These are phyloP conservation scores for Gnaphalium uliginosum DNA, from an alignment of 129 eudicot species.

Conservation along the genomic window DNA sequence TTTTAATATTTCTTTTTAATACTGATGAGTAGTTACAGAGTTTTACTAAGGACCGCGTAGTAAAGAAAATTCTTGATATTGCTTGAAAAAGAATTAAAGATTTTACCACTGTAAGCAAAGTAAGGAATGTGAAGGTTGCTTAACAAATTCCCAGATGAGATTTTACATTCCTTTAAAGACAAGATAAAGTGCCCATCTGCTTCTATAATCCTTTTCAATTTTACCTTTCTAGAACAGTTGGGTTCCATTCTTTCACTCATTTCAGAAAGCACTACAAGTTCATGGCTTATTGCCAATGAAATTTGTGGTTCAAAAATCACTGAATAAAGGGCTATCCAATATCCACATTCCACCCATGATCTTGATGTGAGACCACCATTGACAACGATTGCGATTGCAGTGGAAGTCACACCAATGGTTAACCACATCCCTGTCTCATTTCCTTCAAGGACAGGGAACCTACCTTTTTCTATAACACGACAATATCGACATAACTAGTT, in stretches of 20 bases:
- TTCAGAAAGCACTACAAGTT: background rate
- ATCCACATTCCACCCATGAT: conserved; percentile 14
- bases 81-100: background rate
- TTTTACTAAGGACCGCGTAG: background rate
- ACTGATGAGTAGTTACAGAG: background rate
- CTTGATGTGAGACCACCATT: conserved; percentile 19
- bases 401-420: conserved; percentile 36
- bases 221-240: conserved; percentile 9
- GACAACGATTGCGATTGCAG: conserved; percentile 22
- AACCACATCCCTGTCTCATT: conserved; percentile 25
- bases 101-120: background rate
- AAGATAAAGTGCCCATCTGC: background rate
- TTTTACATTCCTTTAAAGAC: conserved; percentile 23
- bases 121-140: conserved; percentile 12
- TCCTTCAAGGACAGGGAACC: conserved; percentile 39
- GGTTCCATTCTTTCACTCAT: conserved; percentile 23
- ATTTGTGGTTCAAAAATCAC: conserved; percentile 23
- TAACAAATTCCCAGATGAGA: background rate
- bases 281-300: conserved; percentile 15
- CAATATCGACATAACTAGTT: conserved; percentile 6
- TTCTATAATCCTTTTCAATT: background rate
- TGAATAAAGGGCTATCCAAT: conserved; percentile 19
- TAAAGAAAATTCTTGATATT: background rate
- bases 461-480: conserved; percentile 26
- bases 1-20: too few relatives aligned